Conservation (phyloP, 2,329 filamentous ascomycete genomes). For the Septoria linicola region DNA sequence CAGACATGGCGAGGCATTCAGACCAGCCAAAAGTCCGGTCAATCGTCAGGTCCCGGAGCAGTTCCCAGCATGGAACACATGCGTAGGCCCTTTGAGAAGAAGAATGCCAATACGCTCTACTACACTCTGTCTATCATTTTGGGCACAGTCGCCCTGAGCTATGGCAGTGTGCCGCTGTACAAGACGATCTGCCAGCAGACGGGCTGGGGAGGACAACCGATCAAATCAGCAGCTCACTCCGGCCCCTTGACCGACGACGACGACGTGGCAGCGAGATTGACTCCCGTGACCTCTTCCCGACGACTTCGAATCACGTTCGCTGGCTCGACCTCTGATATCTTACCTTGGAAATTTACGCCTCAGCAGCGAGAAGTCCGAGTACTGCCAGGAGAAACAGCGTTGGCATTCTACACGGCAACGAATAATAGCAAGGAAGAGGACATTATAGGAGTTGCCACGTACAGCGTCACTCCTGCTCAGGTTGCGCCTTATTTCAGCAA, state of each 20-base stretch:
- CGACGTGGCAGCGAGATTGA: constrained; percentile 64
- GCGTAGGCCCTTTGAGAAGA: constrained; percentile 62
- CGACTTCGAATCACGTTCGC: constrained; percentile 95
- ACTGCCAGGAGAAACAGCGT: constrained; percentile 89
- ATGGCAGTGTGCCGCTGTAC: constrained; percentile 81
- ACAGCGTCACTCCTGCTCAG: constrained; percentile 93
- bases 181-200: constrained; percentile 88
- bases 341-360: constrained; percentile 96
- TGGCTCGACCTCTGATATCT: constrained; percentile 87
- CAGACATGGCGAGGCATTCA: constrained; percentile 35
- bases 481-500: constrained; percentile 98
- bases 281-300: constrained; percentile 75
- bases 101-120: constrained; percentile 67
- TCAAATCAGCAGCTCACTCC: constrained; percentile 77
- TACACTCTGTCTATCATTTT: constrained; percentile 76
- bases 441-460: constrained; percentile 97
- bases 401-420: constrained; percentile 96
- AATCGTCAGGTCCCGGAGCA: constrained; percentile 20
- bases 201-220: constrained; percentile 89
- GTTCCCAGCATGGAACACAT: constrained; percentile 64
- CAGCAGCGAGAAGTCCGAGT: constrained; percentile 97
- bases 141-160: constrained; percentile 75
- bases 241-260: constrained; percentile 63
- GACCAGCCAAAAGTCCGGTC: constrained; percentile 26
- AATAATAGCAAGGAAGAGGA: constrained; percentile 80